Evolutionary conservation across 306 rosid species (phyloP).

Genomic region (Inga oerstediana): DNA sequence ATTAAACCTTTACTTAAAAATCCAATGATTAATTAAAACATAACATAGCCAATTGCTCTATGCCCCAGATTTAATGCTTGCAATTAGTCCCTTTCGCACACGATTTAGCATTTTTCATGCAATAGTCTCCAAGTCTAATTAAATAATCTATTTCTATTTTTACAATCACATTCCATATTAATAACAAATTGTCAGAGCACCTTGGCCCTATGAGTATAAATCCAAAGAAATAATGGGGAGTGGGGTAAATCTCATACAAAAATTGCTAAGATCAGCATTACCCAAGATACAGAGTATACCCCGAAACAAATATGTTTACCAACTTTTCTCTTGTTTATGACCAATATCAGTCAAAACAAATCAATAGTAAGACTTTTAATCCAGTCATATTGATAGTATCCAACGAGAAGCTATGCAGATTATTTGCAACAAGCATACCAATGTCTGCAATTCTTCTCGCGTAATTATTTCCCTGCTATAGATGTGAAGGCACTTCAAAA

Average conservation of each 20-base stretch:
- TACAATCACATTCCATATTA: neutral
- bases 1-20: neutral
- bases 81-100: conserved; percentile 23
- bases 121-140: neutral
- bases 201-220: neutral
- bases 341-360: conserved; percentile 1
- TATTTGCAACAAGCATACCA: conserved; percentile 61
- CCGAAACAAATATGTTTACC: neutral
- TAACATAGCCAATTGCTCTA: conserved; percentile 11
- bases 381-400: neutral
- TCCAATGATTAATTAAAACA: conserved; percentile 5
- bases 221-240: neutral
- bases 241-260: neutral
- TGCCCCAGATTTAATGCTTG: neutral
- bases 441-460: conserved; percentile 72
- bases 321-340: conserved; percentile 3
- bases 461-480: conserved; percentile 96
- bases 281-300: neutral
- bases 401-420: neutral
- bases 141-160: neutral
- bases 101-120: neutral
- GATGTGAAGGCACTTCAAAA: conserved; percentile 94
- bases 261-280: neutral
- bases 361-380: neutral
- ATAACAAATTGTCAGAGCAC: neutral